Evolutionary conservation across 345 rosid species (phyloP), one percentile per base, ranked within the genome.

Genomic region (Noccaea caerulescens): DNA sequence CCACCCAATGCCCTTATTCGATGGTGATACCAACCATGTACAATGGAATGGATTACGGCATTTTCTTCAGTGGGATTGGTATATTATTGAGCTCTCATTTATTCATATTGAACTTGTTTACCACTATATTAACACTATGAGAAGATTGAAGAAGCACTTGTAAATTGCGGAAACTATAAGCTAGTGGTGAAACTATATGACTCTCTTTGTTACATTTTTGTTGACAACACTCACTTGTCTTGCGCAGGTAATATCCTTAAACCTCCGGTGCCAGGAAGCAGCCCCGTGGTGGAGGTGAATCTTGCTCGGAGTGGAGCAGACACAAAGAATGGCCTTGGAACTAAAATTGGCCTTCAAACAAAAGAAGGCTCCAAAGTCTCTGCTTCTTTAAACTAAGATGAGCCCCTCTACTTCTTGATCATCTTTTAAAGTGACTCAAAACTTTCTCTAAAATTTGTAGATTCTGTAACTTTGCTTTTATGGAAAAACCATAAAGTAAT

Each of bases 11-110:
- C 60, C 85, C 94, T 20, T 86, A 87, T 69, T 83, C 87, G 1
- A 72, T 56, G 5, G 94, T 80, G 23, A 85, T 91, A 71, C 98
- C 96, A 6, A 93, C 96, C 1, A 85, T 91, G 84, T 73, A 75
- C 27, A 84, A 84, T 59, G 96, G 96, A 74, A 93, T 93, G 96
- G 89, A 85, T 56, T 80, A 83, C 78, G 97, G 96, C 52, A 88
- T 91, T 74, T 57, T 91, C 72, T 61, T 93, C 49, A 85, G 97
- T 67, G 81, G 76, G 49, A 76, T 94, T 3, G 93, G 95, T 53
- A 72, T 1, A 2, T 46, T 2, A 4, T 52, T 63, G 84, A 86
- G 69, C 87, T 86, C 53, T 84, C 52, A 69, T 32, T 50, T 27
- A 9, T 38, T 25, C 42, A 38, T 32, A 14, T 47, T 9, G 34